phyloP scores from a whole-genome alignment of 495 filamentous ascomycete species.

The Chaetomium tenue region DNA sequence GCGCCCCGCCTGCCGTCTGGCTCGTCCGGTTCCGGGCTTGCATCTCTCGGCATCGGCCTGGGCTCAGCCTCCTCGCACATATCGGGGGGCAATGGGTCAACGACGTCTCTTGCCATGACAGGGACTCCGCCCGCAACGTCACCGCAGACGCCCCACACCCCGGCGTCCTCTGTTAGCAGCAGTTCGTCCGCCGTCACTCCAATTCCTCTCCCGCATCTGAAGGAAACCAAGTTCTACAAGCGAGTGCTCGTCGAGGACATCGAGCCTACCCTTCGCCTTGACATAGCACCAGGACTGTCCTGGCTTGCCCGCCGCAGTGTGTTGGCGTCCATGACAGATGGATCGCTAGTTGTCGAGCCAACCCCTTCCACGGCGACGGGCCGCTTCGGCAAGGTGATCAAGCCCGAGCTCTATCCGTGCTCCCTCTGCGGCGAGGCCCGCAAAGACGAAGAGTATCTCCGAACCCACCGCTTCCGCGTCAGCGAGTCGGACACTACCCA shows the following conservation, averaged over 20 bases:
- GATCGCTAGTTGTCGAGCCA: constrained; percentile 86
- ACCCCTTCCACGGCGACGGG: constrained; percentile 55
- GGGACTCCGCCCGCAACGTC: constrained; percentile 42
- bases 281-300: constrained; percentile 84
- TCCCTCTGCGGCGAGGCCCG: constrained; percentile 84
- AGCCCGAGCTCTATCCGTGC: constrained; percentile 66
- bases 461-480: constrained; percentile 85
- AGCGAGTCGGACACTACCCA: constrained; percentile 82
- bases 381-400: constrained; percentile 51
- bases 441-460: constrained; percentile 63
- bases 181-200: constrained; percentile 35
- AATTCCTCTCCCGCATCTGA: constrained; percentile 51
- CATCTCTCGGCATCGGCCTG: constrained; percentile 53
- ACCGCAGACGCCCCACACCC: constrained; percentile 53
- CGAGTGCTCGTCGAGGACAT: constrained; percentile 83
- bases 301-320: constrained; percentile 88
- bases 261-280: constrained; percentile 87
- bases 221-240: constrained; percentile 94
- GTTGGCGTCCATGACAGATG: constrained; percentile 75
- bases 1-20: constrained; percentile 22
- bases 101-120: constrained; percentile 42
- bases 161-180: constrained; percentile 46
- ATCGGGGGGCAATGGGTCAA: constrained; percentile 37
- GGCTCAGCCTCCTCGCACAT: constrained; percentile 42
- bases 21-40: constrained; percentile 22